Base-by-base conservation (phyloP, 768 basidiomycete species). In the Kwoniella heveanensis region DNA sequence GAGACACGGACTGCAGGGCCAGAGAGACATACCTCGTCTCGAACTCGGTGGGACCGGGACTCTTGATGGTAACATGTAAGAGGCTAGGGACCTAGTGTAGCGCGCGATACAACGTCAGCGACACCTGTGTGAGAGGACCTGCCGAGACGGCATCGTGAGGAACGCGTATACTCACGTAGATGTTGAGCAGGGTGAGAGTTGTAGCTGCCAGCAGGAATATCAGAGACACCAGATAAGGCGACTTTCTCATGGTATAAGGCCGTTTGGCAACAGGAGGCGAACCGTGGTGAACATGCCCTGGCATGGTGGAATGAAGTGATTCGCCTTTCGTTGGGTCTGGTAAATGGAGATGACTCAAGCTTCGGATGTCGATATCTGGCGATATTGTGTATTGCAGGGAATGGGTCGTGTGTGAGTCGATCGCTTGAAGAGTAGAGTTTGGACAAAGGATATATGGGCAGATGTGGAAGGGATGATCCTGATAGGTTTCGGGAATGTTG, bases 41-140 rank as follows among this genome's bases (percentile, higher is more conserved):
- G 39, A 77, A 77, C 26, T 68, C 64, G 8, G 72, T 57, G 19
- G 78, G 78, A 15, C 78, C 78, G 26, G 74, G 75, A 51, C 64
- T 67, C 15, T 29, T 32, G 8, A 62, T 54, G 6, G 67, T 62
- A 15, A 77, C 71, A 57, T 75, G 69, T 27, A 79, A 74, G 30
- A 78, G 51, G 37, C 76, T 69, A 17, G 77, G 63, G 1, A 74
- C 66, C 72, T 77, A 13, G 32, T 32, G 32, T 32, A 32, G 58
- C 19, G 44, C 3, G 26, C 22, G 13, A 26, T 32, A 4, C 13
- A 39, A 4, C 54, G 54, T 17, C 36, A 46, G 21, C n/a, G n/a
- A n/a, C n/a, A n/a, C n/a, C n/a, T n/a, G n/a, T n/a, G n/a, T n/a
- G n/a, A n/a, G n/a, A n/a, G n/a, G n/a, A n/a, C n/a, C n/a, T n/a